Evolutionary conservation across 306 rosid species (phyloP).

Genomic region (Crotalaria pallida): DNA sequence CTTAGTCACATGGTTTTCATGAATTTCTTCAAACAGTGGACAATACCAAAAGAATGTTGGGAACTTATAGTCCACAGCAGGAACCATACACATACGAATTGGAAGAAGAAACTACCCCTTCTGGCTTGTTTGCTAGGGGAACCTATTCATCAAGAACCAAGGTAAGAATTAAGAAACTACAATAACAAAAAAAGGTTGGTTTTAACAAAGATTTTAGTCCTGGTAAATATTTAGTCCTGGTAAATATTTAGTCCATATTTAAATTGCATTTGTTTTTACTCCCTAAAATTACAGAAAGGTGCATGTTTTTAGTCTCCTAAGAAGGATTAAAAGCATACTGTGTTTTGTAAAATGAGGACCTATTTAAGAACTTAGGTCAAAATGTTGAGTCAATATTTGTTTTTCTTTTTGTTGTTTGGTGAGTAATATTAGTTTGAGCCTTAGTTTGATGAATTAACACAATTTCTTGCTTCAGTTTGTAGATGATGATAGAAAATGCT

Average conservation of each 20-base stretch:
- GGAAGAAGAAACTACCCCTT: constrained; percentile 81
- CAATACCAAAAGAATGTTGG: constrained; percentile 66
- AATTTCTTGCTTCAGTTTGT: constrained; percentile 47
- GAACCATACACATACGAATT: constrained; percentile 62
- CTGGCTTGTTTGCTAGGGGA: constrained; percentile 81
- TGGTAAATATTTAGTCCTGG: too few relatives aligned
- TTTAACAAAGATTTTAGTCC: too few relatives aligned
- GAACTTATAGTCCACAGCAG: constrained; percentile 76
- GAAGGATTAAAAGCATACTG: too few relatives aligned
- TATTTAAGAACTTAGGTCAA: too few relatives aligned
- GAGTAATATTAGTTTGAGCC: neutral
- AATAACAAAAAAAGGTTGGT: too few relatives aligned
- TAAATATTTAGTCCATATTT: too few relatives aligned
- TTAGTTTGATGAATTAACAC: neutral
- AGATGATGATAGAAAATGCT: constrained; percentile 90
- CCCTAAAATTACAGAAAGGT: too few relatives aligned
- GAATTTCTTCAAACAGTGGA: constrained; percentile 55
- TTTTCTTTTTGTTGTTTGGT: neutral
- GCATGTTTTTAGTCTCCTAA: too few relatives aligned
- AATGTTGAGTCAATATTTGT: too few relatives aligned
- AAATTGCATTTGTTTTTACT: too few relatives aligned
- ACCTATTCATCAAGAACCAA: constrained; percentile 73
- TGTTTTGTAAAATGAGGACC: too few relatives aligned
- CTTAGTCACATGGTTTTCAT: constrained; percentile 10
- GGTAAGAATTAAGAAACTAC: constrained; percentile 42